A percentile compares a stretch with the other conserved stretches of the same genome.
These are phyloP conservation scores for Phytopythium litorale DNA, from an alignment of 352 stramenopile genomes.

Conservation along the genomic window DNA sequence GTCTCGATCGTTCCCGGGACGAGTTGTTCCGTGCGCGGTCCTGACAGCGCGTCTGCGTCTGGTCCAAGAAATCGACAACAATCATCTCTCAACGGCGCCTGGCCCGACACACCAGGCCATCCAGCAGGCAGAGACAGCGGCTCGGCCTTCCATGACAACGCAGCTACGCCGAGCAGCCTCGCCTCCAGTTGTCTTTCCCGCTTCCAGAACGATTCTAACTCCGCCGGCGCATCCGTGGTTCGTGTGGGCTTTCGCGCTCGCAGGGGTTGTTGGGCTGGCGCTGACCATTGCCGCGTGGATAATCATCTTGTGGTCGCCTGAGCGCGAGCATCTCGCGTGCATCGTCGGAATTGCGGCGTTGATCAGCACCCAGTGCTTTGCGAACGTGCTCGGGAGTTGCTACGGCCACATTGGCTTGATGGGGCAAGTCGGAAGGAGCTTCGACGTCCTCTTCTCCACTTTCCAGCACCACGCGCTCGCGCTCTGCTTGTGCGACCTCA, in stretches of 20 bases:
- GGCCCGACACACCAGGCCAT: neutral
- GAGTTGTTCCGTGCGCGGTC: neutral
- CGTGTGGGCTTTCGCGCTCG: neutral
- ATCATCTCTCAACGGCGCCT: neutral
- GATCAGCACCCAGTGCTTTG: neutral
- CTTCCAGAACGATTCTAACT: neutral
- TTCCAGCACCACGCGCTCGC: constrained; percentile 1
- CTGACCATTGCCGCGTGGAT: neutral
- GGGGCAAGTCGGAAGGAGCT: neutral
- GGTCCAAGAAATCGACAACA: neutral
- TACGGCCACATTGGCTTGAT: neutral
- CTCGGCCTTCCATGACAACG: neutral
- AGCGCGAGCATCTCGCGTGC: neutral
- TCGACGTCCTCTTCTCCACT: neutral
- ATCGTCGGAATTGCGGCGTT: neutral
- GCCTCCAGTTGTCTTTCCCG: neutral
- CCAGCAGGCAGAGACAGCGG: neutral
- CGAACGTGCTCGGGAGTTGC: neutral
- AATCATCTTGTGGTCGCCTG: neutral
- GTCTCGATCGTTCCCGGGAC: neutral
- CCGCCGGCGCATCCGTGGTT: neutral
- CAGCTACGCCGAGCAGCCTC: neutral
- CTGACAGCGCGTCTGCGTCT: neutral
- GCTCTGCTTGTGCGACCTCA: constrained; percentile 23
- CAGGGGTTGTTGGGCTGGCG: neutral